These are phyloP conservation scores for Zymoseptoria tritici DNA, from an alignment of 2,329 filamentous ascomycete genomes.

Conservation along the genomic window DNA sequence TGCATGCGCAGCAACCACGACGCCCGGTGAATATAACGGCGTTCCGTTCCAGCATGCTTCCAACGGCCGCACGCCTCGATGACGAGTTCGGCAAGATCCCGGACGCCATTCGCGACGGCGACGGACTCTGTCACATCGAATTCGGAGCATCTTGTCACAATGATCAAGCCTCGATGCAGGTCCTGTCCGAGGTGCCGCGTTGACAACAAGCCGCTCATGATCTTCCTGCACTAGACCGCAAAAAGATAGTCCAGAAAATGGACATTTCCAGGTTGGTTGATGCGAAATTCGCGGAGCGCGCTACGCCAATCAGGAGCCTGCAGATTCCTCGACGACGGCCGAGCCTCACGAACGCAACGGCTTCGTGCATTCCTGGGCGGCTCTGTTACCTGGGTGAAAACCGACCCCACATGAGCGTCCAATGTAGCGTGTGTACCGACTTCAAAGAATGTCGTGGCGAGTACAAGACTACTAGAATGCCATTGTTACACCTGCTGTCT, in stretches of 20 bases:
- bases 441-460: constrained; percentile 1
- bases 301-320: neutral
- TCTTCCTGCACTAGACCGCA: neutral
- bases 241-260: neutral
- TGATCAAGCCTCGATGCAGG: neutral
- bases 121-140: neutral
- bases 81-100: neutral
- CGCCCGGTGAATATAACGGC: neutral
- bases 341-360: neutral
- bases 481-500: constrained; percentile 24
- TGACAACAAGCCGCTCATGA: neutral
- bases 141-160: neutral
- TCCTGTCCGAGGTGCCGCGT: neutral
- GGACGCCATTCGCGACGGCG: neutral
- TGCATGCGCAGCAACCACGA: neutral
- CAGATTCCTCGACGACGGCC: neutral
- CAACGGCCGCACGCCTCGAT: neutral
- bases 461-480: constrained; percentile 15
- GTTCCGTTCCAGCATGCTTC: neutral
- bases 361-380: constrained; percentile 7
- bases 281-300: neutral
- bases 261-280: neutral
- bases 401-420: neutral
- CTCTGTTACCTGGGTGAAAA: constrained; percentile 20
- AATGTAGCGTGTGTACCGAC: neutral